Evolutionary conservation across 768 basidiomycete genomes (phyloP).

Genomic region (Kwoniella dendrophila): DNA sequence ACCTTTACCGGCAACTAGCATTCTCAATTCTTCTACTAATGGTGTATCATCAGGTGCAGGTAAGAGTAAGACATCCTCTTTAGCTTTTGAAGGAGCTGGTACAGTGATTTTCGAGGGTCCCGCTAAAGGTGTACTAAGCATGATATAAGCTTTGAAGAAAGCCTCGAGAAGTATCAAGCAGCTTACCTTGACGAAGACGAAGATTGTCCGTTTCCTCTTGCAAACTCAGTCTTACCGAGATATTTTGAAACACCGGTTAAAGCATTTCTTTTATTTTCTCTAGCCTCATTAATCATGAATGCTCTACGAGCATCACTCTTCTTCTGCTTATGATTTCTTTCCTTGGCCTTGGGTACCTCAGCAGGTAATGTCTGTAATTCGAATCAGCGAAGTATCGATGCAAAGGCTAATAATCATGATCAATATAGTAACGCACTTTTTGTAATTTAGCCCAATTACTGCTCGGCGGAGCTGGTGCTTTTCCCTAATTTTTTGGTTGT

Average conservation of each 20-base stretch:
- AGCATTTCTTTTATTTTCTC: background rate
- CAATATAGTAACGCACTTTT: constrained; percentile 3
- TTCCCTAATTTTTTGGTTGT: background rate
- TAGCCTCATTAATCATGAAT: constrained; percentile 2
- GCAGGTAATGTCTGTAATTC: background rate
- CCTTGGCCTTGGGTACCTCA: background rate
- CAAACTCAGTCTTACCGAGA: constrained; percentile 7
- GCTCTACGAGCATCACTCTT: constrained; percentile 2
- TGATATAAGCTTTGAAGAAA: background rate
- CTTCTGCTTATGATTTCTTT: constrained; percentile 8
- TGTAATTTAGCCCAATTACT: constrained; percentile 26
- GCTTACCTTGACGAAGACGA: background rate
- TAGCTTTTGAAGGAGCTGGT: constrained; percentile 13
- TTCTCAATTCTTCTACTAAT: constrained; percentile 47
- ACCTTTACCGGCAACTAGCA: constrained; percentile 50
- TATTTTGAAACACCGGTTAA: background rate
- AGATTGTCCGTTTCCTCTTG: constrained; percentile 4
- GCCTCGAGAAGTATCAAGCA: background rate
- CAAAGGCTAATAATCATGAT: background rate
- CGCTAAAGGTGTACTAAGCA: constrained; percentile 4
- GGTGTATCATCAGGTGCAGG: constrained; percentile 34
- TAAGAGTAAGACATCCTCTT: constrained; percentile 38
- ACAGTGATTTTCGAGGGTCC: constrained; percentile 21
- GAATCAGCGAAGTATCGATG: background rate
- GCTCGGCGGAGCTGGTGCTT: constrained; percentile 9